These are phyloP conservation scores for Logfia minima DNA, from an alignment of 129 eudicot genomes.

Conservation along the genomic window DNA sequence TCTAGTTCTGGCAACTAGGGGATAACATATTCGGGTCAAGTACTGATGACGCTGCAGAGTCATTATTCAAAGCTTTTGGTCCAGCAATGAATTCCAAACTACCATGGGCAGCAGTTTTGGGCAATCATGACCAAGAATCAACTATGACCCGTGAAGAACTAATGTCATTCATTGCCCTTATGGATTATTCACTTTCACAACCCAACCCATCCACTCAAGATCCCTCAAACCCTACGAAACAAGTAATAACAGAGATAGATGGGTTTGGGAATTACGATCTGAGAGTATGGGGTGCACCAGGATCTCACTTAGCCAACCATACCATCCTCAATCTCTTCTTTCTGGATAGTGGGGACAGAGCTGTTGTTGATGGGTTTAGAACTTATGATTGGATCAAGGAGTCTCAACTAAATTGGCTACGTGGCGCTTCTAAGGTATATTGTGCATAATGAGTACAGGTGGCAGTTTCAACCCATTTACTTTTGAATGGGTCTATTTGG, in stretches of 20 bases:
- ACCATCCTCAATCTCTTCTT: slow-evolving; percentile 79
- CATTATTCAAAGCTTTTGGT: slow-evolving; percentile 69
- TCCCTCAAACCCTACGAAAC: slow-evolving; percentile 30
- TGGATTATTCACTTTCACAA: slow-evolving; percentile 95
- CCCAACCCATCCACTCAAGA: slow-evolving; percentile 57
- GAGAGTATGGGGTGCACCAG: slow-evolving; percentile 72
- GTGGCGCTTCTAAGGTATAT: slow-evolving; percentile 48
- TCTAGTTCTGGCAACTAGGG: slow-evolving; percentile 47
- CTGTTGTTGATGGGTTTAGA: slow-evolving; percentile 62
- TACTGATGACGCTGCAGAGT: slow-evolving; percentile 93
- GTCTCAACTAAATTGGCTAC: slow-evolving; percentile 91
- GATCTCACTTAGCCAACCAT: slow-evolving; percentile 66
- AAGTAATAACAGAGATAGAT: slow-evolving; percentile 45
- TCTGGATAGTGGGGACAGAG: slow-evolving; percentile 95
- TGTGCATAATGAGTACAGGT: slow-evolving; percentile 30
- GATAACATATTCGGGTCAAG: slow-evolving; percentile 93
- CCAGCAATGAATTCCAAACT: slow-evolving; percentile 75
- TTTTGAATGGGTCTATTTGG: background rate
- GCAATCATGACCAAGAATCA: slow-evolving; percentile 98
- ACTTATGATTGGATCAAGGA: slow-evolving; percentile 94
- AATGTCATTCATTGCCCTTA: slow-evolving; percentile 90
- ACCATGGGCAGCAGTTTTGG: slow-evolving; percentile 99
- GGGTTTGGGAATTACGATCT: slow-evolving; percentile 96
- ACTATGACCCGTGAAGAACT: slow-evolving; percentile 90
- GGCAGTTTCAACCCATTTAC: background rate